phyloP scores from a whole-genome alignment of 163 green algal genomes.

The Chlorella variabilis region DNA sequence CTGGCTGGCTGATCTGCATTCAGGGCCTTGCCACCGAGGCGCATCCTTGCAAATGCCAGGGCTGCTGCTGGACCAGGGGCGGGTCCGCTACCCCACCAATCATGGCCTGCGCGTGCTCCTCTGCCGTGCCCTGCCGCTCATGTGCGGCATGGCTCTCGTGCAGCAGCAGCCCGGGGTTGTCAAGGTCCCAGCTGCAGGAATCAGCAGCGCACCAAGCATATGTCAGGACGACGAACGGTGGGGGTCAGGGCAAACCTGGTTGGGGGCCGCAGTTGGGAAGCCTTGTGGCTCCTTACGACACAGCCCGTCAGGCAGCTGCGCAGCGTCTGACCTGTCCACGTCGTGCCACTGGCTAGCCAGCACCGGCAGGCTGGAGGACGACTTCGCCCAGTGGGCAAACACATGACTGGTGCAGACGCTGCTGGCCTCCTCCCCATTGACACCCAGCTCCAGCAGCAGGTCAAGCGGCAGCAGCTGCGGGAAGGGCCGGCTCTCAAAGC shows the following conservation, averaged over 20 bases:
- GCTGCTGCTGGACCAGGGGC: too few species aligned
- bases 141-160: conserved; percentile 34
- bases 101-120: conserved; percentile 38
- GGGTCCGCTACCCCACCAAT: too few species aligned
- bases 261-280: too few species aligned
- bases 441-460: not conserved
- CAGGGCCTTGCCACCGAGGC: too few species aligned
- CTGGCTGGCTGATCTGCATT: too few species aligned
- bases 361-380: conserved; percentile 4
- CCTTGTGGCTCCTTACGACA: too few species aligned
- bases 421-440: not conserved
- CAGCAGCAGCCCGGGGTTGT: not conserved
- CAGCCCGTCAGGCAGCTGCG: not conserved
- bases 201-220: too few species aligned
- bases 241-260: too few species aligned
- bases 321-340: not conserved
- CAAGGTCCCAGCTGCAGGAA: conserved; percentile 8
- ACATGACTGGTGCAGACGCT: conserved; percentile 8
- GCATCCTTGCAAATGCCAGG: too few species aligned
- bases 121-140: not conserved
- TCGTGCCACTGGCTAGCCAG: conserved; percentile 40
- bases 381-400: conserved; percentile 11
- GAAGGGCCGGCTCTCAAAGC: conserved; percentile 25
- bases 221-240: too few species aligned
- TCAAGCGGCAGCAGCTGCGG: conserved; percentile 11